These are phyloP conservation scores for Podospora fimiseda DNA, from an alignment of 495 filamentous ascomycete species.

Conservation along the genomic window DNA sequence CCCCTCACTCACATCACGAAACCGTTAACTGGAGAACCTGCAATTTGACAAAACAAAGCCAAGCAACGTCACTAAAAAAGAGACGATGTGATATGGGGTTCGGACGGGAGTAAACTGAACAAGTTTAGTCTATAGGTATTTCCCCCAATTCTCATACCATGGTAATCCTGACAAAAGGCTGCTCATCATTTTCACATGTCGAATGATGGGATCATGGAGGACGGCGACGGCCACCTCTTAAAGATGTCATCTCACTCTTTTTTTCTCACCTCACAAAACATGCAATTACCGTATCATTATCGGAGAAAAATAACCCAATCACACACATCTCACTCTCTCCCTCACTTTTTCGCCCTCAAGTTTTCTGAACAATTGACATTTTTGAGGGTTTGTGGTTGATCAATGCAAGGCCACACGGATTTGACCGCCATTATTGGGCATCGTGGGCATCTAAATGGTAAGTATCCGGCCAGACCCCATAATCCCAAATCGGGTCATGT, in stretches of 20 bases:
- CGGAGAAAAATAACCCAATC: not conserved
- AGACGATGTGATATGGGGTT: too few species aligned
- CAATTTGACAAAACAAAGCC: conserved; percentile 1
- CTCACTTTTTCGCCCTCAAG: not conserved
- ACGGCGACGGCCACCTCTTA: not conserved
- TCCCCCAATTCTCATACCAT: not conserved
- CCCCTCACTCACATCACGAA: not conserved
- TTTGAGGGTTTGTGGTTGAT: not conserved
- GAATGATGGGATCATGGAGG: not conserved
- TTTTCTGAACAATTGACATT: not conserved
- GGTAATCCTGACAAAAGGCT: not conserved
- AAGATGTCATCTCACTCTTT: too few species aligned
- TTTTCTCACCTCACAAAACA: too few species aligned
- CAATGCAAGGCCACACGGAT: conserved; percentile 1
- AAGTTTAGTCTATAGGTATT: too few species aligned
- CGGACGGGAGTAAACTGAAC: too few species aligned
- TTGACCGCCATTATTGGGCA: conserved; percentile 6
- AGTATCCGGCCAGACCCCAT: not conserved
- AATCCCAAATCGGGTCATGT: conserved; percentile 2
- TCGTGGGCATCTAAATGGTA: not conserved
- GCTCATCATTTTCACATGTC: not conserved
- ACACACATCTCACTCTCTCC: not conserved
- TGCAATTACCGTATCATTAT: not conserved
- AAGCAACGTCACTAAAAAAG: not conserved
- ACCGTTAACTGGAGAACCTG: not conserved